Base-by-base conservation (phyloP, 192 early-diverging fungal genomes). In the Coemansia sp. region DNA sequence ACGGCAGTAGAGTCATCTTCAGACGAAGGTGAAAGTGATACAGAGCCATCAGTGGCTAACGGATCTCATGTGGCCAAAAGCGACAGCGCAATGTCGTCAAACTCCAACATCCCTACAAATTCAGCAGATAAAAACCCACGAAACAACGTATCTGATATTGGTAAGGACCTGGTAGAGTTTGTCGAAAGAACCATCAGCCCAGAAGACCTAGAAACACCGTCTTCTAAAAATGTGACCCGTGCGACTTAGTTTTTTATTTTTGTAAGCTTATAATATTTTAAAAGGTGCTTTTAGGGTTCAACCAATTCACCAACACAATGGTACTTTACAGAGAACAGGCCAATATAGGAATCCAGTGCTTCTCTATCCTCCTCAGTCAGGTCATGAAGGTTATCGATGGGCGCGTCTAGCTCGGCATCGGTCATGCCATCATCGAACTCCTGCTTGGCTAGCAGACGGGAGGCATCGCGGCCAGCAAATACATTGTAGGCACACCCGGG, bases 381-480 rank as follows among this genome's bases (percentile, higher is more conserved):
- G 50, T 93, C 91, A 13, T 84, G 84, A 19, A 97, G 76, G 33
- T 59, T 78, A 61, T 97, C 94, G 35, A 97, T 85, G 3, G 90
- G 86, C 3, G 74, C 71, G 45, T 88, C 80, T 21, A 87, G 38
- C 47, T 76, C 73, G 7, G 81, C 81, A 9, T 80, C 67, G 12
- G 94, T 62, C 76, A 98, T 84, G 0, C 83, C 82, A 28, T 75
- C 74, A 62, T 95, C 92, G 70, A 98, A 95, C 20, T 91, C 90
- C 63, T 93, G 82, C 64, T 90, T 94, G 49, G 94, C 89, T 37
- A 98, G 68, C 1, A 94, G 87, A 28, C 96, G 81, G 11, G 94
- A 95, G 0, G 96, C 93, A 72, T 98, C 96, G 3, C 88, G 81
- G 4, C 96, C 96, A 9, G 94, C 92, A 86, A 96, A 98, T 79